phyloP scores from a whole-genome alignment of 495 filamentous ascomycete genomes.

The Neurospora sp. region DNA sequence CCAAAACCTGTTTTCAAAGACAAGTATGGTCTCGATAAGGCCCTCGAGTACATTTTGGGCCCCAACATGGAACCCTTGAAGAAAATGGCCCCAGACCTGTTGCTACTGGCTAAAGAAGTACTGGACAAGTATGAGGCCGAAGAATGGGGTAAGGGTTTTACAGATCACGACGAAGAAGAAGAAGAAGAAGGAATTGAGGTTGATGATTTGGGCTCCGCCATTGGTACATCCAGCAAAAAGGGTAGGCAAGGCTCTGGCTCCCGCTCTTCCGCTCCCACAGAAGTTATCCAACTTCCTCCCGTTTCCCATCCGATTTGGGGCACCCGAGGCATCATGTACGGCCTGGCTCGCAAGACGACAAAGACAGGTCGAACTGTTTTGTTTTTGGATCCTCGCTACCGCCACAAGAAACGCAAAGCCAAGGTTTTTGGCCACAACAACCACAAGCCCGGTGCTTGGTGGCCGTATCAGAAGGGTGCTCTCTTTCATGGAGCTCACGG shows the following conservation, averaged over 20 bases:
- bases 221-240: background rate
- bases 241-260: background rate
- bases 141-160: background rate
- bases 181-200: background rate
- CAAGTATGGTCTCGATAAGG: background rate
- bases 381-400: conserved; percentile 18
- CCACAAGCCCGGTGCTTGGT: conserved; percentile 40
- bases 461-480: conserved; percentile 36
- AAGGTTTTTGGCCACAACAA: conserved; percentile 38
- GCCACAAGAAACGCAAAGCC: conserved; percentile 2
- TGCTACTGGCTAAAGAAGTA: background rate
- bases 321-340: conserved; percentile 29
- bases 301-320: conserved; percentile 23
- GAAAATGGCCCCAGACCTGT: background rate
- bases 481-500: conserved; percentile 44
- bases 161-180: background rate
- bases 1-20: background rate
- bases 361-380: conserved; percentile 4
- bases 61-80: background rate
- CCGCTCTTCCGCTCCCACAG: background rate
- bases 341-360: conserved; percentile 15
- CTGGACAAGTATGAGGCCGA: background rate
- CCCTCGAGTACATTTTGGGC: background rate
- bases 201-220: background rate
- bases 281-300: conserved; percentile 9